Evolutionary conservation across 2,329 filamentous ascomycete species (phyloP).

Genomic region (Pseudopithomyces chartarum): DNA sequence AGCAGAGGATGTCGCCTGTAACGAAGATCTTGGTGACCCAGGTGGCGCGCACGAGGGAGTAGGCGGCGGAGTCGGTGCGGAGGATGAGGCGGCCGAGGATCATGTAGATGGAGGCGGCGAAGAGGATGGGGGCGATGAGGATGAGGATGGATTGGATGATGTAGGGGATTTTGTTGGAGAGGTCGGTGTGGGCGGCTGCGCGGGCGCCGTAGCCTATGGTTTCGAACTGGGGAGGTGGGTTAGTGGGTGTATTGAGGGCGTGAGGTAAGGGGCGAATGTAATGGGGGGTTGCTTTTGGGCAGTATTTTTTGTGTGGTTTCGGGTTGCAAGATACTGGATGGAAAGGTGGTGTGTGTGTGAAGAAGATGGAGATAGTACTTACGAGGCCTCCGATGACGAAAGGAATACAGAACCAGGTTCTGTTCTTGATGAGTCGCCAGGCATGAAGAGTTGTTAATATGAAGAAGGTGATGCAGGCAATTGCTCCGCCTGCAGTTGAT

Average conservation of each 20-base stretch:
- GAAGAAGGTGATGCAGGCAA: conserved; percentile 56
- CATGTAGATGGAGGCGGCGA: conserved; percentile 53
- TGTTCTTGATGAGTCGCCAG: conserved; percentile 50
- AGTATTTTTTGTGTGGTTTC: too few species aligned
- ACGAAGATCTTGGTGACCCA: conserved; percentile 61
- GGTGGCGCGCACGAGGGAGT: conserved; percentile 46
- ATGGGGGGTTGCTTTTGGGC: not conserved
- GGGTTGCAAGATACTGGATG: too few species aligned
- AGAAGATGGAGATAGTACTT: conserved; percentile 32
- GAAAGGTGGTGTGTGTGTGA: not conserved
- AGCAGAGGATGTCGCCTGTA: conserved; percentile 55
- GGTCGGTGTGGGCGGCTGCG: conserved; percentile 40
- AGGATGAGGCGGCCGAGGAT: conserved; percentile 44
- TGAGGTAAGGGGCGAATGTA: too few species aligned
- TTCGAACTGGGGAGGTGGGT: conserved; percentile 35
- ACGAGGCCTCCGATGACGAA: conserved; percentile 57
- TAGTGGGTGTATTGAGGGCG: too few species aligned
- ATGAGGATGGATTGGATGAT: conserved; percentile 47
- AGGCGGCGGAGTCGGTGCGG: conserved; percentile 43
- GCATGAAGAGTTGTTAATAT: conserved; percentile 50
- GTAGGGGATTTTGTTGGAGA: conserved; percentile 37
- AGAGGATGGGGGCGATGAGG: conserved; percentile 49
- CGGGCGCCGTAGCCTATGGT: conserved; percentile 48
- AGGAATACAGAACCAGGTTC: conserved; percentile 58
- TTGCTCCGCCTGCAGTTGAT: conserved; percentile 52